Evolutionary conservation across 495 filamentous ascomycete species (phyloP), one percentile per base, ranked within the genome.

Genomic region (Tuber calosporum): DNA sequence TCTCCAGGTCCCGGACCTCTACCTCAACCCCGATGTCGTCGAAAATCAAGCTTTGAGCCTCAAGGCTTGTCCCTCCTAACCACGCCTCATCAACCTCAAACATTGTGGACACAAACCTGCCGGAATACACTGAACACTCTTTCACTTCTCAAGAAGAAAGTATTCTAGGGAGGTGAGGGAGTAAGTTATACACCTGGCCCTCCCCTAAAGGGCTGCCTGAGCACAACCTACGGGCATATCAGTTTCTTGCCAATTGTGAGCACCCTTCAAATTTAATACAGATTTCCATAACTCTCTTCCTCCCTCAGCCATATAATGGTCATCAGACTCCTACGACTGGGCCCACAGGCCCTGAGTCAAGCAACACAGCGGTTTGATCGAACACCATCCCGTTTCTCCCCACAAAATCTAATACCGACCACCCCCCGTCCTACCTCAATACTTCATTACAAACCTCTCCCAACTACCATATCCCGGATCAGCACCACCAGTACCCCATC

Each of bases 401-500:
- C 30, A 62, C 53, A 2, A 34, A 62, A 62, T 34, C 53, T 62
- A 30, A 19, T 26, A 7, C 1, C 26, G 3, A 30, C 7, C 53
- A 62, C 26, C 11, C 53, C 26, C 11, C 53, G 26, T 11, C 26
- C 53, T 62, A 17, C 53, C 26, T 17, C 53, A 17, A 62, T 82
- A 40, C 69, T 69, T 39, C 81, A 74, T 43, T 75, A 62, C 53
- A 62, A 62, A 62, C 53, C 53, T 6, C 26, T 19, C 11, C 30
- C 53, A 34, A 62, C 26, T 34, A 8, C 34, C 37, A 42, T 69
- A 66, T 39, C 74, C 70, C 40, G 42, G 62, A n/a, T 43, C 70
- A 48, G 39, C 53, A 41, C 74, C 70, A 26, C 75, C 53, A 66
- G 36, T 58, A 80, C 76, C 62, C 79, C 83, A 62, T 71, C 75